Conservation (phyloP, 2,329 filamentous ascomycete genomes). For the Monosporascus sp. region DNA sequence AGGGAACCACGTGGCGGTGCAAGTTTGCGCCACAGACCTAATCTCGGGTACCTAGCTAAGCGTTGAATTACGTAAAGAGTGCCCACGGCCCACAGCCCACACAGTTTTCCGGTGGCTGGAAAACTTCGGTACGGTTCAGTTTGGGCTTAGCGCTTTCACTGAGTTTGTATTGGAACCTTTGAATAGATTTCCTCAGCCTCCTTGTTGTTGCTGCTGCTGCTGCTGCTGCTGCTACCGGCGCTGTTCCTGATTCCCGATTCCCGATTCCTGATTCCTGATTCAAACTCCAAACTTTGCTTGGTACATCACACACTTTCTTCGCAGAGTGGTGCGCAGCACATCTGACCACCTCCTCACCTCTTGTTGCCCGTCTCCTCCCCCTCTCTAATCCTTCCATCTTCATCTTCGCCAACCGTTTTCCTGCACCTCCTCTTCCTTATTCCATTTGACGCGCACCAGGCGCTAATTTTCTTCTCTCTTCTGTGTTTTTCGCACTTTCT, state of each 20-base stretch:
- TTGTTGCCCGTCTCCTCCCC: not conserved
- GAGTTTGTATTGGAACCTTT: no score
- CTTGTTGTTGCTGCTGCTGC: no score
- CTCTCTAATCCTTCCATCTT: not conserved
- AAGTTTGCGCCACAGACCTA: not conserved
- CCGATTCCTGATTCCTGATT: not conserved
- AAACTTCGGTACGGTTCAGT: no score
- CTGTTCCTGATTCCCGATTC: not conserved
- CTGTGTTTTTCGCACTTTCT: slow-evolving; percentile 2
- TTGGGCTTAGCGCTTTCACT: no score
- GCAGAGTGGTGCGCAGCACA: not conserved
- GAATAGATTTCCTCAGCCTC: no score
- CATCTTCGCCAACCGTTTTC: not conserved
- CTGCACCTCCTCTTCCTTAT: not conserved
- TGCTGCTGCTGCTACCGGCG: not conserved
- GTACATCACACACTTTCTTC: not conserved
- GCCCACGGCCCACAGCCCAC: not conserved
- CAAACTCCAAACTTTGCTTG: not conserved
- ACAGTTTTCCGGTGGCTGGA: not conserved
- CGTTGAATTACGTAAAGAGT: not conserved
- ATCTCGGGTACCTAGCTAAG: not conserved
- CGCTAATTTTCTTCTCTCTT: slow-evolving; percentile 5
- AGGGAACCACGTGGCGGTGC: not conserved
- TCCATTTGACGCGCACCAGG: not conserved
- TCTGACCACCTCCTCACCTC: not conserved